Conservation (phyloP, 1,139 yeast species). For the Geotrichum candidum region DNA sequence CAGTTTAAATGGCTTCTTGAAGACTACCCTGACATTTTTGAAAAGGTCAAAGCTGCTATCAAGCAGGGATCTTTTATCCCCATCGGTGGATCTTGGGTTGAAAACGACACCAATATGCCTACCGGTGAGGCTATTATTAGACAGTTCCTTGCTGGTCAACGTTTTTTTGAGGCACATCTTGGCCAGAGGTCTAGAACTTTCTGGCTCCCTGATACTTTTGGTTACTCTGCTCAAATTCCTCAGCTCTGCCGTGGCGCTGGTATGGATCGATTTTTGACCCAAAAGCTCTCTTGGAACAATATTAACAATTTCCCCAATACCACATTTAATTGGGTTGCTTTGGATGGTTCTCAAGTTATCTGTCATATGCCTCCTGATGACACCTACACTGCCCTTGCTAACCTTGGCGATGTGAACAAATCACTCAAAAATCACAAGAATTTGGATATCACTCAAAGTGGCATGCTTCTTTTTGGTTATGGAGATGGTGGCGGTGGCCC, state of each 20-base stretch:
- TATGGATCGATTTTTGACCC: conserved; percentile 79
- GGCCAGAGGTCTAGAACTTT: conserved; percentile 68
- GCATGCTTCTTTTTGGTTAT: conserved; percentile 76
- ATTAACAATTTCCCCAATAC: conserved; percentile 83
- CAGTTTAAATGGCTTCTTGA: conserved; percentile 86
- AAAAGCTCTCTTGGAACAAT: conserved; percentile 92
- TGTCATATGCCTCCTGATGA: conserved; percentile 98
- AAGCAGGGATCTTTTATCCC: conserved; percentile 74
- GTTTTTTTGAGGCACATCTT: conserved; percentile 72
- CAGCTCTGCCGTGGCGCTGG: conserved; percentile 84
- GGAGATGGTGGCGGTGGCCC: conserved; percentile 99
- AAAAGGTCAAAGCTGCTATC: conserved; percentile 58
- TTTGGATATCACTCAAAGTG: conserved; percentile 64
- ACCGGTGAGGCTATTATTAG: conserved; percentile 84
- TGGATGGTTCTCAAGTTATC: conserved; percentile 87
- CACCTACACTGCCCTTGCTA: conserved; percentile 88
- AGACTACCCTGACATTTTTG: conserved; percentile 77
- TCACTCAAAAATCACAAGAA: conserved; percentile 79
- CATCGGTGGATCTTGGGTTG: conserved; percentile 97
- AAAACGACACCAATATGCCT: conserved; percentile 92
- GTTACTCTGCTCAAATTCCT: conserved; percentile 91
- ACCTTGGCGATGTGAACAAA: conserved; percentile 85
- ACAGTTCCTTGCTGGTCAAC: conserved; percentile 85
- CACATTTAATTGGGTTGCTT: conserved; percentile 91
- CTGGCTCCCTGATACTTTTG: conserved; percentile 97